phyloP scores from a whole-genome alignment of 2,329 filamentous ascomycete genomes.

The Rutstroemia sp. region DNA sequence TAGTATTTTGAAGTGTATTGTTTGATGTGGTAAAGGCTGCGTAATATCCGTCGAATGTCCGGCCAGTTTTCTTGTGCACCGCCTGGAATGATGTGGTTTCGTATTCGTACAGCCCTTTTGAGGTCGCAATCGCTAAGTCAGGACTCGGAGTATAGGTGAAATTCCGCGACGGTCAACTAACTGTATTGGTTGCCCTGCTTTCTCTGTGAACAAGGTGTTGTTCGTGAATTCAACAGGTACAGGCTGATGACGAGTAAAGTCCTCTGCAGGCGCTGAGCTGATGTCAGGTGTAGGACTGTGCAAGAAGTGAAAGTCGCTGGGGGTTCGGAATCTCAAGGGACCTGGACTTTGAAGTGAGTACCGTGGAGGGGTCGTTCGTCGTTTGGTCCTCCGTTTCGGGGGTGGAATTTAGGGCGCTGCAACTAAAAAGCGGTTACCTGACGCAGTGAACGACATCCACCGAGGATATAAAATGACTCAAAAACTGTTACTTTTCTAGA shows the following conservation, averaged over 20 bases:
- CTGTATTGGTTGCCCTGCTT: background rate
- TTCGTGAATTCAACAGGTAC: constrained; percentile 1
- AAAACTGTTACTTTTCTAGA: too few relatives aligned
- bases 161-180: background rate
- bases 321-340: too few relatives aligned
- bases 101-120: constrained; percentile 4
- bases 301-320: background rate
- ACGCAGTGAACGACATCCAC: background rate
- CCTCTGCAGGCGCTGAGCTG: background rate
- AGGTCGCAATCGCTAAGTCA: background rate
- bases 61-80: background rate
- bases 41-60: too few relatives aligned
- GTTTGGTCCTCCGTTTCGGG: background rate
- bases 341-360: background rate
- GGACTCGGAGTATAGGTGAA: background rate
- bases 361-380: background rate
- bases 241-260: background rate
- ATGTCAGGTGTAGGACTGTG: too few relatives aligned
- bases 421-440: background rate
- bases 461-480: too few relatives aligned
- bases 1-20: background rate
- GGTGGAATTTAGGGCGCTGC: background rate
- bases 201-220: background rate
- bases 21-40: background rate
- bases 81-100: background rate